phyloP scores from a whole-genome alignment of 495 filamentous ascomycete genomes.

The Aspergillus diversus region DNA sequence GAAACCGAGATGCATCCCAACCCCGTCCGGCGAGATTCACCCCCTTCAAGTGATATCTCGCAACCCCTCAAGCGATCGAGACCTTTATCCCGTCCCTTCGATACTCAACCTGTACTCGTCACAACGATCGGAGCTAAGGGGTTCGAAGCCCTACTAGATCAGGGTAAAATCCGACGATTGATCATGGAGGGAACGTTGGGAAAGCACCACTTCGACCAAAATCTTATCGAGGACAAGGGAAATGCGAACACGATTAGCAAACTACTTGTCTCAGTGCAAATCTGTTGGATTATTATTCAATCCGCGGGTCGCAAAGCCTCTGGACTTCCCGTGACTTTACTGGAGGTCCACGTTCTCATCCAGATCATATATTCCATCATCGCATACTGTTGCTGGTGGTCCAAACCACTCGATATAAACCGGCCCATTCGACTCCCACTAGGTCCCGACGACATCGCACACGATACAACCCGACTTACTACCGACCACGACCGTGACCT shows the following conservation, averaged over 20 bases:
- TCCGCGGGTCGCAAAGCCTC: neutral
- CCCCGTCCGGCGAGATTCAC: neutral
- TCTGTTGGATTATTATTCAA: neutral
- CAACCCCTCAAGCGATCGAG: neutral
- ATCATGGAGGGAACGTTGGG: neutral
- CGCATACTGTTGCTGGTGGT: neutral
- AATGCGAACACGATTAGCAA: neutral
- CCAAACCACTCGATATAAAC: neutral
- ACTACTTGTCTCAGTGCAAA: neutral
- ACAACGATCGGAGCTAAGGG: neutral
- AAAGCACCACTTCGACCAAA: neutral
- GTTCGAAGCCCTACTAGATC: neutral
- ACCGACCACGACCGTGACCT: neutral
- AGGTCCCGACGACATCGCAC: neutral
- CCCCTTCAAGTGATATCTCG: neutral
- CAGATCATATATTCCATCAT: neutral
- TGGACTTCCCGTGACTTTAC: neutral
- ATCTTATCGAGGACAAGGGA: neutral
- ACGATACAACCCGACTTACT: neutral
- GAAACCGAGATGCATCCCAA: neutral
- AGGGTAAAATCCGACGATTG: neutral
- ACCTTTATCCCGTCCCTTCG: neutral
- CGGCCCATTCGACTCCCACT: neutral
- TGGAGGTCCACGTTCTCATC: constrained; percentile 1
- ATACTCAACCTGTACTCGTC: neutral